Base-by-base conservation (phyloP, 768 basidiomycete species). In the Termitomyces heimii region DNA sequence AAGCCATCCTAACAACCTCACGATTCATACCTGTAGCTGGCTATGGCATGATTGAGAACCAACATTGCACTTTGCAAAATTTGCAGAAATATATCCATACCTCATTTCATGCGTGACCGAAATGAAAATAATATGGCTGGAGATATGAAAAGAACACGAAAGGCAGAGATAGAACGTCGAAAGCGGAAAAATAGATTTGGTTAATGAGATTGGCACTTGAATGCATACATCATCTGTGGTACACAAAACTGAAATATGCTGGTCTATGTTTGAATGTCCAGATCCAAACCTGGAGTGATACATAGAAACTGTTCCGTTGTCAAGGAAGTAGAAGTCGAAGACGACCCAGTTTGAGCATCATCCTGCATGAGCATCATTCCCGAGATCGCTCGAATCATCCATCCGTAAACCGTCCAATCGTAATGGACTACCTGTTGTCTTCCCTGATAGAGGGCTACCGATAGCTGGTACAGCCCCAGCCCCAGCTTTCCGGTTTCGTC, bases 401-500 rank as follows among this genome's bases (percentile, higher is more conserved):
- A 68, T 57, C 43, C 58, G 65, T 39, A 68, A 58, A 22, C 59
- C 61, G 16, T 70, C 67, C 60, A 71, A 67, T 32, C 51, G 59
- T 45, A 68, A 48, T 2, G 66, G 66, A 44, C 66, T 68, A n/a
- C 65, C 66, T 37, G 66, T 59, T 5, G 66, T 60, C 51, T 69
- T 68, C 16, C 67, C 68, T 12, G 69, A 69, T 32, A 77, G 62
- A 7, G 78, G 73, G 56, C 75, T 77, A 22, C 62, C 61, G 32
- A 72, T 68, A 39, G 65, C 54, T 20, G 64, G 58, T 12, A 53
- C 62, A 28, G 59, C 65, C 20, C 67, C 65, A 43, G 13, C 60
- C 40, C 54, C 65, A 47, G 54, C 64, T 32, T 73, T 76, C 59
- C 73, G 77, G 62, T 84, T 84, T 57, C 90, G 73, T 62, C 89